Conservation (phyloP, 495 filamentous ascomycete species). For the Aspergillus indologenus region DNA sequence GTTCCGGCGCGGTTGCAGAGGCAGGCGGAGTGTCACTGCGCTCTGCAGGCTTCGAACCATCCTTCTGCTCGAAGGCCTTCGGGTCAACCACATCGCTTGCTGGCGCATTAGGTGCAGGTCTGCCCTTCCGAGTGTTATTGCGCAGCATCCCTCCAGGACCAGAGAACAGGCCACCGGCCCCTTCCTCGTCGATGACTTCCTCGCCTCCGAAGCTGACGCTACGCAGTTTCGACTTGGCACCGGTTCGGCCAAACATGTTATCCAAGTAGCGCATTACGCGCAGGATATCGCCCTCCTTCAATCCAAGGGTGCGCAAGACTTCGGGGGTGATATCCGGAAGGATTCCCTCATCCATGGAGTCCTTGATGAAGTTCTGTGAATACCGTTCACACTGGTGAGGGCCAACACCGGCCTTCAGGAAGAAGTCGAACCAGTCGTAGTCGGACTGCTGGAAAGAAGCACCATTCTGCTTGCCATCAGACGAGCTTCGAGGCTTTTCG, state of each 20-base stretch:
- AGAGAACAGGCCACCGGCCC: slow-evolving; percentile 76
- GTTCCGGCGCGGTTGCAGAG: slow-evolving; percentile 37
- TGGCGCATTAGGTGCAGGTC: slow-evolving; percentile 79
- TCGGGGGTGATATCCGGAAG: slow-evolving; percentile 81
- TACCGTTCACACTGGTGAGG: slow-evolving; percentile 93
- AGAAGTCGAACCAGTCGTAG: slow-evolving; percentile 99
- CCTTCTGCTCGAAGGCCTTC: slow-evolving; percentile 73
- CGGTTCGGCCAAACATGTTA: slow-evolving; percentile 66
- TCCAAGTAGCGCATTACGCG: slow-evolving; percentile 91
- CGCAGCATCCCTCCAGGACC: slow-evolving; percentile 82
- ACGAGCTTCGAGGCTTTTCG: slow-evolving; percentile 18
- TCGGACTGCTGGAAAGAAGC: slow-evolving; percentile 58
- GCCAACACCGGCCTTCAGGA: slow-evolving; percentile 85
- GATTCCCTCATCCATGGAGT: slow-evolving; percentile 93
- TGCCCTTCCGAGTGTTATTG: slow-evolving; percentile 93
- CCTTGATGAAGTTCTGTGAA: slow-evolving; percentile 77
- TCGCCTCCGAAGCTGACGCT: slow-evolving; percentile 61
- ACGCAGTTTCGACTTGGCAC: slow-evolving; percentile 54
- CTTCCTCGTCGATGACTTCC: slow-evolving; percentile 51
- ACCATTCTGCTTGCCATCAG: slow-evolving; percentile 42
- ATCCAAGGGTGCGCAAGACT: slow-evolving; percentile 76
- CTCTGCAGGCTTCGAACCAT: slow-evolving; percentile 41
- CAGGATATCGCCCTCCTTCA: slow-evolving; percentile 95
- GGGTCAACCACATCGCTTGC: slow-evolving; percentile 83
- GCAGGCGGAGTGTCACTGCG: slow-evolving; percentile 46